Base-by-base conservation (phyloP, 176 grass and related monocot genomes). In the Pontederia paniculata region DNA sequence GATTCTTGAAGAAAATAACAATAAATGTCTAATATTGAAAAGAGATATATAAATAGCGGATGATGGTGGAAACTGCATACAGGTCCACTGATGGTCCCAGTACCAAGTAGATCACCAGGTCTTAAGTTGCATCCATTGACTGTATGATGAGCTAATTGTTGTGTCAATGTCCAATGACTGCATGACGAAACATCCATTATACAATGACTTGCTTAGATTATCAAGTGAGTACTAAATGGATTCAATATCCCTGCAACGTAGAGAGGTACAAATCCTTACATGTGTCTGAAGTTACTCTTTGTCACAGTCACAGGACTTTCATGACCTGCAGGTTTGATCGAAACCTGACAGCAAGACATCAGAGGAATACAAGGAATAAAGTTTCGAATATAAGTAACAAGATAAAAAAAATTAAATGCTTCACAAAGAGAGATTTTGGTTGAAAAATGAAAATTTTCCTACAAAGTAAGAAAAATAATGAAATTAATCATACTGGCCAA, bases 61-160 rank as follows among this genome's bases (percentile, higher is more conserved):
- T 31, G 2, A 47, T 11, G 5, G 5, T 1, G 25, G 25, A 54
- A 55, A 52, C 68, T 57, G 61, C 83, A 19, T 91, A 98, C 93
- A 72, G 87, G 87, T 90, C 93, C 93, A 68, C 87, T 98, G 54
- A 98, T 80, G 70, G 93, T 98, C 70, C 87, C 87, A 50, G 86
- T 88, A 58, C 86, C 93, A 77, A 98, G 85, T 19, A 98, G 76
- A 61, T 98, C 93, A 57, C 93, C 86, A 12, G 93, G 80, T 37
- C 83, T 91, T 76, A 98, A 73, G 73, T 98, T 98, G 80, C 93
- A 98, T 60, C 86, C 93, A 75, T 91, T 98, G 54, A 91, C 31
- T 20, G 93, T 98, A 54, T 98, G 83, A 76, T 98, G 93, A 53
- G 93, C 75, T 63, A 98, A 57, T 64, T 98, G 93, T 69, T 98